Evolutionary conservation across 1,284 basidiomycete genomes (phyloP).

Genomic region (Austroboletus rostrupii): DNA sequence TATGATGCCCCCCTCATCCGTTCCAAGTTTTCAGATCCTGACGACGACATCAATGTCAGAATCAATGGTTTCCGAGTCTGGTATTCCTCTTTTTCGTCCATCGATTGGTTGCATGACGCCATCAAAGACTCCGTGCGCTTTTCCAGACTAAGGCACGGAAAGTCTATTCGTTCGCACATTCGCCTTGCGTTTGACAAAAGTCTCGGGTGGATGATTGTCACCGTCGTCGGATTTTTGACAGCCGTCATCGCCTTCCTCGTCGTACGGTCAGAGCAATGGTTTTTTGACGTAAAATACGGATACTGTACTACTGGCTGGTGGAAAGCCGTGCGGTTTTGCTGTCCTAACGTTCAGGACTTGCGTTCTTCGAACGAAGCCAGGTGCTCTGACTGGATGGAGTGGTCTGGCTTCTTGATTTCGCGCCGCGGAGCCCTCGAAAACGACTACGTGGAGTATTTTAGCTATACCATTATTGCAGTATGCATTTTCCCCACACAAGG

Average conservation of each 20-base stretch:
- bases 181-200: constrained; percentile 76
- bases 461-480: constrained; percentile 79
- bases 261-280: constrained; percentile 81
- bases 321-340: constrained; percentile 82
- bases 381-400: constrained; percentile 75
- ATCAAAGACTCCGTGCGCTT: constrained; percentile 87
- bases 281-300: constrained; percentile 95
- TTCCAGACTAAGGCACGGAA: constrained; percentile 61
- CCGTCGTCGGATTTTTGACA: constrained; percentile 79
- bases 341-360: constrained; percentile 41
- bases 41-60: constrained; percentile 56
- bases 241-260: constrained; percentile 86
- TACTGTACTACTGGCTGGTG: constrained; percentile 74
- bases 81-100: constrained; percentile 83
- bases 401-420: constrained; percentile 53
- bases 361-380: constrained; percentile 31
- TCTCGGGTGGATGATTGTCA: constrained; percentile 90
- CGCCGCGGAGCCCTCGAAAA: constrained; percentile 23
- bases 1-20: constrained; percentile 56
- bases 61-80: constrained; percentile 88
- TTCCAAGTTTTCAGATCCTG: constrained; percentile 31
- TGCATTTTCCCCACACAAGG: constrained; percentile 27
- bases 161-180: constrained; percentile 68
- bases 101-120: constrained; percentile 91
- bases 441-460: constrained; percentile 62